Evolutionary conservation across 768 basidiomycete species (phyloP), one percentile per base, ranked within the genome.

Genomic region (Suillus subaureus): DNA sequence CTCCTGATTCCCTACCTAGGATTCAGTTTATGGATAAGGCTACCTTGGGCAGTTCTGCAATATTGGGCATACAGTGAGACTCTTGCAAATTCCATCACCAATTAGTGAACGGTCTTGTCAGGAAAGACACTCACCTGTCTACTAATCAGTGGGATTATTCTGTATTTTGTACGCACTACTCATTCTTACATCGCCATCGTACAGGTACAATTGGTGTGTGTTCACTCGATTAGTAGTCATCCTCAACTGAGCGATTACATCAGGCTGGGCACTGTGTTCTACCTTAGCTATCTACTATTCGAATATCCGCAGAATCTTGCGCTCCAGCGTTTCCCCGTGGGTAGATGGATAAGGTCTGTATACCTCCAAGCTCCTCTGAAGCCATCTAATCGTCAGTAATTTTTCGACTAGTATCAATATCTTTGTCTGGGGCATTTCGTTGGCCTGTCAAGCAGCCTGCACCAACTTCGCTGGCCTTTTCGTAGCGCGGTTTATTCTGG

Each of bases 11-110:
- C 9, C n/a, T 65, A 87, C 9, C n/a, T 65, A 87, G 90, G 84
- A 82, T 92, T n/a, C 89, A 91, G 71, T 91, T 87, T 66, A 91
- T 91, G 87, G 90, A 91, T 68, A 91, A 91, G 76, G 88, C 86
- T 0, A 92, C 90, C 0, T 78, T 91, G 4, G 89, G 89, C 1
- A 85, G 82, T 65, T 71, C 89, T 1, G 85, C 90, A 2, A 90
- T 92, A 67, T 81, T 92, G 52, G 91, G 91, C 1, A 91, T 92
- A 70, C 77, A 79, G 91, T 89, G 42, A 66, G 83, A 67, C 51
- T 28, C 63, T 37, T 13, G 16, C 31, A 9, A 55, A 13, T 13
- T 43, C 54, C 37, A 13, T 47, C 12, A 16, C 35, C 5, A 31
- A 16, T 37, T 1, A 65, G 64, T 64, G 47, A 66, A 61, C 49